A percentile compares a stretch with the other conserved stretches of the same genome.
These are phyloP conservation scores for Aurantiochytrium sp. DNA, from an alignment of 108 stramenopile genomes.

Conservation along the genomic window DNA sequence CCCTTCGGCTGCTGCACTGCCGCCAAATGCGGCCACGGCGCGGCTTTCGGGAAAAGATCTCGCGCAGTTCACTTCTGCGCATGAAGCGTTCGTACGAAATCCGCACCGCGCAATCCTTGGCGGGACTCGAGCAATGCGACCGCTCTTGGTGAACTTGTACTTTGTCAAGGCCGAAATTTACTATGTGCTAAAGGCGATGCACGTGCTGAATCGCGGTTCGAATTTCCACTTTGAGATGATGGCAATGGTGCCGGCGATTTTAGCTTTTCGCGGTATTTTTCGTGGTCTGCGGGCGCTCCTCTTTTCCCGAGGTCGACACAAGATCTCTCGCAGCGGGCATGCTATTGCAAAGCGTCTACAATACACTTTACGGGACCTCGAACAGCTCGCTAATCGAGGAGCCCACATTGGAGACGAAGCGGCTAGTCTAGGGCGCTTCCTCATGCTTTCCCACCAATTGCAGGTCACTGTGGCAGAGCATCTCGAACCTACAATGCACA, in stretches of 20 bases:
- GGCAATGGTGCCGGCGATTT: neutral
- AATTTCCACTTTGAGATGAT: conserved; percentile 10
- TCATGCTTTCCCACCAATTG: neutral
- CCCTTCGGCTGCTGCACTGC: neutral
- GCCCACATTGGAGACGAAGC: neutral
- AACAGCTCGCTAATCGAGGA: neutral
- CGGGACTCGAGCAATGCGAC: neutral
- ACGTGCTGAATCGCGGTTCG: neutral
- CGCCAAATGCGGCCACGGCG: neutral
- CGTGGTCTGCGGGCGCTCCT: neutral
- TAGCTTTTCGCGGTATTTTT: neutral
- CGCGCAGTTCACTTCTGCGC: neutral
- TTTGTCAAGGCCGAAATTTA: neutral
- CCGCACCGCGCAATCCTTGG: neutral
- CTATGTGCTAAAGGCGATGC: conserved; percentile 14
- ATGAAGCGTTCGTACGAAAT: neutral
- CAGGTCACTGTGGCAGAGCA: neutral
- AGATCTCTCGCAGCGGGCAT: neutral
- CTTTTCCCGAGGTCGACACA: neutral
- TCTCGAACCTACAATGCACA: neutral
- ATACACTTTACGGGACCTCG: neutral
- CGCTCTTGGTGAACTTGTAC: neutral
- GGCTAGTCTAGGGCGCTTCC: neutral
- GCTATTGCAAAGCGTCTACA: neutral
- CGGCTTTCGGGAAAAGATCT: neutral